Percentiles rank a stretch among this genome's conserved stretches.
phyloP scores from a whole-genome alignment of 345 rosid genomes.

The Pistacia vera region DNA sequence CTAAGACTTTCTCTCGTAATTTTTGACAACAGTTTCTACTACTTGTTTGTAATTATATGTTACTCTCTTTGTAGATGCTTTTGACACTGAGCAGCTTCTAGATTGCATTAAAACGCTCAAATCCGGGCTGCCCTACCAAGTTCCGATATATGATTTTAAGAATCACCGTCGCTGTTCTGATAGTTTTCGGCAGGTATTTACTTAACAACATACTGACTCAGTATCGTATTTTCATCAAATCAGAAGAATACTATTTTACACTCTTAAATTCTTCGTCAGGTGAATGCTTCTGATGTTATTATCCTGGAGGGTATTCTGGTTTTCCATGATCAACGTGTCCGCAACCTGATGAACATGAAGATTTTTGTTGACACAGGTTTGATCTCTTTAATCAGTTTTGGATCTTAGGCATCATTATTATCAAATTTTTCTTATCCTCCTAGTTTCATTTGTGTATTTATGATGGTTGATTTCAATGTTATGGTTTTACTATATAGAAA shows the following conservation, averaged over 20 bases:
- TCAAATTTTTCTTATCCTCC: slow-evolving; percentile 10
- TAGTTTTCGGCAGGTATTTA: slow-evolving; percentile 83
- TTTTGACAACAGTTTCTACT: not conserved
- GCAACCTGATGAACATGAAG: slow-evolving; percentile 94
- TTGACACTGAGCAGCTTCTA: slow-evolving; percentile 96
- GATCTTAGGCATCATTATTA: slow-evolving; percentile 13
- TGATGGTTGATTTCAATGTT: not conserved
- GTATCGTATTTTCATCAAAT: not conserved
- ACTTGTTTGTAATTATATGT: not conserved
- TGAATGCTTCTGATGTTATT: slow-evolving; percentile 97
- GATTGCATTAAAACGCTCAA: slow-evolving; percentile 75
- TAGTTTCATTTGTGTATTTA: not conserved
- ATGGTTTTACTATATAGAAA: slow-evolving; percentile 20
- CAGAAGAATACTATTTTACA: not conserved
- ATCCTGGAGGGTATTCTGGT: slow-evolving; percentile 97
- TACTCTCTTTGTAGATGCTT: slow-evolving; percentile 64
- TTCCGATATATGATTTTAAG: slow-evolving; percentile 94
- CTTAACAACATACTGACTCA: not conserved
- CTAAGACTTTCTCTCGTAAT: no score
- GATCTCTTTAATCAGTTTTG: slow-evolving; percentile 17
- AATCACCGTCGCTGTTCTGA: slow-evolving; percentile 78
- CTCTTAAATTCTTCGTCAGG: slow-evolving; percentile 41
- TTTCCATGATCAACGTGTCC: slow-evolving; percentile 89
- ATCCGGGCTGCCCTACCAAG: slow-evolving; percentile 78
- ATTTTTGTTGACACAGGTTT: slow-evolving; percentile 97